Base-by-base conservation (phyloP, 257 asterid genomes). In the Lantana camara region DNA sequence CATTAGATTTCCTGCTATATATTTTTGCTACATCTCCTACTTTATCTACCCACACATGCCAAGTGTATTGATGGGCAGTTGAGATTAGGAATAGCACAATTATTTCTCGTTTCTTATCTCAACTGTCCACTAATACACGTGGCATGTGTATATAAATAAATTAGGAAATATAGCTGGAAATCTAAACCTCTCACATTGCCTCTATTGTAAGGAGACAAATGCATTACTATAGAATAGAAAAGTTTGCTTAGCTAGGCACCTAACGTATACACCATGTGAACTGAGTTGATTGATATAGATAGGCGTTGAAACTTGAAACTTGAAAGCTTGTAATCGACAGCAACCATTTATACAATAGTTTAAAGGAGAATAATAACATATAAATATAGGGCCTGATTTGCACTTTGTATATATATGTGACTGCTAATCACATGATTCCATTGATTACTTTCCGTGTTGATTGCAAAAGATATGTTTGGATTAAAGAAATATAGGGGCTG, bases 241-340 rank as follows among this genome's bases (percentile, higher is more conserved):
- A 37, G 22, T 23, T n/a, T 15, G 53, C 53, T 11, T 24, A 48
- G 53, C 30, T 50, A 37, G 15, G 37, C 17, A 10, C 8, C 20
- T 3, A 3, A 13, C 55, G 41, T 49, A 68, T 30, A 30, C 3
- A 30, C 7, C 68, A 50, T 59, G 74, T 60, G 63, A 48, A 1
- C 12, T 22, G 29, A 29, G 12, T 54, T 29, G n/a, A n/a, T n/a
- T n/a, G n/a, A n/a, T n/a, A n/a, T n/a, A n/a, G n/a, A 32, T 57
- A 45, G 65, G 59, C 23, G 64, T 66, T 30, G 49, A 57, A 56
- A 5, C 45, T 38, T 23, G 54, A 20, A 46, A n/a, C 11, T 47
- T 30, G n/a, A n/a, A n/a, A n/a, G n/a, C n/a, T n/a, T 30, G n/a
- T n/a, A n/a, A n/a, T n/a, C n/a, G n/a, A n/a, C n/a, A n/a, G n/a